A percentile compares a stretch with the other conserved stretches of the same genome.
phyloP scores from a whole-genome alignment of 352 stramenopile genomes.

The Pythium chondricola region DNA sequence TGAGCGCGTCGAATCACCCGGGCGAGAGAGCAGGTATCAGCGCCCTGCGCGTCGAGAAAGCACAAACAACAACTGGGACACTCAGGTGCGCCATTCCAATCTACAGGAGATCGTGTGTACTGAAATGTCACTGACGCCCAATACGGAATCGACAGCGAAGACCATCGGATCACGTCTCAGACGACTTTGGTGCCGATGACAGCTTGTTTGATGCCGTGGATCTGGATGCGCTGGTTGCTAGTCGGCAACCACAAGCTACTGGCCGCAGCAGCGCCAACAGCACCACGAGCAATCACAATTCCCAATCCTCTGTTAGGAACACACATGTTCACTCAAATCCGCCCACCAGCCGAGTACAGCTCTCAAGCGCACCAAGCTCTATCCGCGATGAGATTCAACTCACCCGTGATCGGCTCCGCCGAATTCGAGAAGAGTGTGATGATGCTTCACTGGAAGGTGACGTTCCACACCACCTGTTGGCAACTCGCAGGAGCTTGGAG shows the following conservation, averaged over 20 bases:
- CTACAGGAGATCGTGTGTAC: too few species aligned
- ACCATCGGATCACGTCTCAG: too few species aligned
- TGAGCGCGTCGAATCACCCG: not conserved
- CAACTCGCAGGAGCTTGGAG: slow-evolving; percentile 42
- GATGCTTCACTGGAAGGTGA: slow-evolving; percentile 78
- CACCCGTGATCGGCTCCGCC: slow-evolving; percentile 52
- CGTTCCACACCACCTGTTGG: slow-evolving; percentile 42
- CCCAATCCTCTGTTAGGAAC: too few species aligned
- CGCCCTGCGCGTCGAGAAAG: too few species aligned
- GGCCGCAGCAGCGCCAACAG: not conserved
- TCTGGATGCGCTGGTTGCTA: slow-evolving; percentile 19
- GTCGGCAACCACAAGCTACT: not conserved
- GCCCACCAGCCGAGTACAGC: not conserved
- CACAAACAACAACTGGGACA: too few species aligned
- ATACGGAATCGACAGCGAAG: too few species aligned
- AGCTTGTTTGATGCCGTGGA: slow-evolving; percentile 20
- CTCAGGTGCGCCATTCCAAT: too few species aligned
- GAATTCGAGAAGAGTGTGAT: slow-evolving; percentile 74
- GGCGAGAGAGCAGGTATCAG: not conserved
- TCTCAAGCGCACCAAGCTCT: not conserved
- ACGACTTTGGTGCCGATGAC: slow-evolving; percentile 15
- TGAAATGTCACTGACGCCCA: too few species aligned
- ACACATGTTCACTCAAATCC: not conserved
- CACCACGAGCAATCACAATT: slow-evolving; percentile 2
- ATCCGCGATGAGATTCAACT: slow-evolving; percentile 41